A percentile compares a stretch with the other conserved stretches of the same genome.
These are phyloP conservation scores for Metroxylon sagu DNA, from an alignment of 176 grass and related monocot species.

Conservation along the genomic window DNA sequence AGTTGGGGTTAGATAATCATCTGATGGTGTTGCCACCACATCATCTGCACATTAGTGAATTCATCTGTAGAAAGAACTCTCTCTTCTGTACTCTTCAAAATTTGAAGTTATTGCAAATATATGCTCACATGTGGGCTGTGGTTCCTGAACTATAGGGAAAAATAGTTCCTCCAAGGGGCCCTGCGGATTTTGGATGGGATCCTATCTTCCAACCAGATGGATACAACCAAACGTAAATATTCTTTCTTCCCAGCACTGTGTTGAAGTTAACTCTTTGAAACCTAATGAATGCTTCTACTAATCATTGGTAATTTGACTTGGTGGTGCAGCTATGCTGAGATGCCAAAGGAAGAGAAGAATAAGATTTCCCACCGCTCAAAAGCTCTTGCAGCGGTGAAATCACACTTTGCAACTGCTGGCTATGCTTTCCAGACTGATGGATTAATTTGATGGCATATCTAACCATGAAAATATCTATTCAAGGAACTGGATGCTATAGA, in stretches of 20 bases:
- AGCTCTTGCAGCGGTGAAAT: slow-evolving; percentile 79
- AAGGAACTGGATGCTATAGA: too few relatives aligned
- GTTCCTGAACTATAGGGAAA: slow-evolving; percentile 45
- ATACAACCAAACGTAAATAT: slow-evolving; percentile 72
- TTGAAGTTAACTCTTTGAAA: background rate
- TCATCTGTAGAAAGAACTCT: too few relatives aligned
- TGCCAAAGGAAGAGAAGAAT: slow-evolving; percentile 89
- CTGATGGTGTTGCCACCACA: too few relatives aligned
- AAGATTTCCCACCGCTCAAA: slow-evolving; percentile 80
- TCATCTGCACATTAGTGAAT: too few relatives aligned
- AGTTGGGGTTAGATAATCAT: too few relatives aligned
- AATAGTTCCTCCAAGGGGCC: slow-evolving; percentile 72
- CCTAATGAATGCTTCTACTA: too few relatives aligned
- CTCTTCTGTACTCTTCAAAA: too few relatives aligned
- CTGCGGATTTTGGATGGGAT: slow-evolving; percentile 95
- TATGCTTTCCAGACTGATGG: slow-evolving; percentile 42
- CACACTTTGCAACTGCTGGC: slow-evolving; percentile 58
- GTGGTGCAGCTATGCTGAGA: slow-evolving; percentile 75
- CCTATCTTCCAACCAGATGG: slow-evolving; percentile 87
- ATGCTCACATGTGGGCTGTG: background rate
- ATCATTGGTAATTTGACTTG: background rate
- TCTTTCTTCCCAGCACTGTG: background rate
- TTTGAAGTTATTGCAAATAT: too few relatives aligned
- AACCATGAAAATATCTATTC: too few relatives aligned
- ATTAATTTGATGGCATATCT: slow-evolving; percentile 17